phyloP scores from a whole-genome alignment of 2,329 filamentous ascomycete genomes.

The Exophiala sp. region DNA sequence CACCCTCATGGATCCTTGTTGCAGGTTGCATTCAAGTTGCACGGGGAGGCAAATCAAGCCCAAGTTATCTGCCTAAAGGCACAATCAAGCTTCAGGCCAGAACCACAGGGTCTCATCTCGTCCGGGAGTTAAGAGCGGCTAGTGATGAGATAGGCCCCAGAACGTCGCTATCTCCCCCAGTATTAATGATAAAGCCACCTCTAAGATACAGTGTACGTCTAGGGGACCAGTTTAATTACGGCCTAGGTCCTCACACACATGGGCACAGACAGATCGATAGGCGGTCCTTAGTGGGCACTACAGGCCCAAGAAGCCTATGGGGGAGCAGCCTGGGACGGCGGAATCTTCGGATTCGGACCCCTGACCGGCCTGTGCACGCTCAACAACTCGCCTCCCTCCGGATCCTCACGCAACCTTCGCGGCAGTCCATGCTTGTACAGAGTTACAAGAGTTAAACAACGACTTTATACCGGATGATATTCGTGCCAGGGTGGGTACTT shows the following conservation, averaged over 20 bases:
- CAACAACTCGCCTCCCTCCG: constrained; percentile 12
- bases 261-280: neutral
- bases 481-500: constrained; percentile 4
- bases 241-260: too few relatives aligned
- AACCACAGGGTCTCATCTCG: too few relatives aligned
- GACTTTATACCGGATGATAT: too few relatives aligned
- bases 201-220: too few relatives aligned
- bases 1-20: neutral
- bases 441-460: too few relatives aligned
- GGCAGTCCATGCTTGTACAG: constrained; percentile 3
- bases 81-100: too few relatives aligned
- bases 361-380: neutral
- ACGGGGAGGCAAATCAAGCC: neutral
- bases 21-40: constrained; percentile 14
- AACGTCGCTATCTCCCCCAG: neutral
- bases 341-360: constrained; percentile 16
- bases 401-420: constrained; percentile 1
- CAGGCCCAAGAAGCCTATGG: constrained; percentile 7
- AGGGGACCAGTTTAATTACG: too few relatives aligned
- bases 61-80: too few relatives aligned
- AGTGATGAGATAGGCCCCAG: too few relatives aligned
- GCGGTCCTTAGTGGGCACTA: too few relatives aligned
- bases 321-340: constrained; percentile 5
- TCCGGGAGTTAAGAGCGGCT: too few relatives aligned
- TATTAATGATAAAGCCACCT: neutral